phyloP scores from a whole-genome alignment of 305 asterid genomes.

The Andrographis paniculata region DNA sequence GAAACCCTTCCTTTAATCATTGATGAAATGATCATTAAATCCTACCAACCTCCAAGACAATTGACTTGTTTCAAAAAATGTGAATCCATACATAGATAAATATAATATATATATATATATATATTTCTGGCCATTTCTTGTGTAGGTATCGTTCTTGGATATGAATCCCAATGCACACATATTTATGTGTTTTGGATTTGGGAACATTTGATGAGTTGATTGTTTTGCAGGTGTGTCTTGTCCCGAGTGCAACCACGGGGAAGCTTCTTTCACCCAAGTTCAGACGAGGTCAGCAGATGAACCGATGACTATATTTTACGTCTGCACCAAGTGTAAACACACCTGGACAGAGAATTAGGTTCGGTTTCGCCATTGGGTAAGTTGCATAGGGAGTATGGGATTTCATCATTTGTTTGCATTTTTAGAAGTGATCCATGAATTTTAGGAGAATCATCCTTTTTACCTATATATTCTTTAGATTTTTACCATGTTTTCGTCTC shows the following conservation, averaged over 20 bases:
- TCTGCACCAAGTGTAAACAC: slow-evolving; percentile 36
- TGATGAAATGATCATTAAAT: too few relatives aligned
- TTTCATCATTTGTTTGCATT: too few relatives aligned
- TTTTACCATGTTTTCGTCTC: too few relatives aligned
- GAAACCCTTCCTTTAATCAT: background rate
- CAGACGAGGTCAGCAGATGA: slow-evolving; percentile 82
- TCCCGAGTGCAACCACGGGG: slow-evolving; percentile 36
- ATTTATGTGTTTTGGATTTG: background rate
- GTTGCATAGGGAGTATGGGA: too few relatives aligned
- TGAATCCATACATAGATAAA: too few relatives aligned
- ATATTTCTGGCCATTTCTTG: too few relatives aligned
- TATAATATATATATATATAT: too few relatives aligned
- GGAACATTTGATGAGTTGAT: background rate
- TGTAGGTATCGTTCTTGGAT: background rate
- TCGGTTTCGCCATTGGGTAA: too few relatives aligned
- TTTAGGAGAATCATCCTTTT: too few relatives aligned
- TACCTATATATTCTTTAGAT: too few relatives aligned
- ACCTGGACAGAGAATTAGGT: too few relatives aligned
- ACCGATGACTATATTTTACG: slow-evolving; percentile 53
- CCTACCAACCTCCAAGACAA: background rate
- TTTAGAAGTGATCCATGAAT: too few relatives aligned
- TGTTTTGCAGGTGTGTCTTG: slow-evolving; percentile 42
- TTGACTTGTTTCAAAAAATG: background rate
- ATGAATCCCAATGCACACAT: background rate
- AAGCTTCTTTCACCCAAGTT: slow-evolving; percentile 42